Evolutionary conservation across 768 basidiomycete species (phyloP), one percentile per base, ranked within the genome.

Genomic region (Suillus subaureus): DNA sequence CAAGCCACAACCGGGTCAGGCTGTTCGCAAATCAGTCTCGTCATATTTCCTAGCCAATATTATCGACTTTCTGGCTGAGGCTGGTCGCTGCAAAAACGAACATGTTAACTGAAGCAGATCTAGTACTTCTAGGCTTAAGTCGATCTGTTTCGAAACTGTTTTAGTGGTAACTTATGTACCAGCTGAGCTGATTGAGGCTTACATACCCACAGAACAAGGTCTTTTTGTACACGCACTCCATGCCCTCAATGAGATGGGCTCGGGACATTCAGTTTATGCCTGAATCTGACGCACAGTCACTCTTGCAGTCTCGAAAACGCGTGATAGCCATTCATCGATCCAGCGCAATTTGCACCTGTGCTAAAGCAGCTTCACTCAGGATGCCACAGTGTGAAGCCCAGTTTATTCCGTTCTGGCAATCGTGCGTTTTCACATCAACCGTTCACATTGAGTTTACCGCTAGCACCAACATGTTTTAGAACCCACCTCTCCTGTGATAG

Each of bases 1-100:
- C 61, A 73, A 66, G 61, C 65, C 64, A 51, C 66, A 65, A 33
- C 31, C 21, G 33, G 51, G 16, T 52, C 26, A 52, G 28, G 54
- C 21, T 35, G 54, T 21, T 60, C 58, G 28, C 26, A 40, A 58
- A 11, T 33, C 7, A 28, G 39, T 40, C 58, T 42, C 18, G 26
- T 28, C 40, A 18, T 28, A 42, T 42, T 28, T 40, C 12, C 39
- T 26, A 23, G 57, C 26, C 26, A 60, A 21, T 28, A 33, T 42
- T 21, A 60, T 23, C 6, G 4, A 21, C 26, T 60, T 42, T 42
- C 23, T 28, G 40, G 18, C 40, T 16, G 16, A 40, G 26, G 57
- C 23, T 39, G 23, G 26, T 13, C 18, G 9, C 40, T 21, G 16
- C 28, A 28, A 42, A 58, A 60, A 6, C 5, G 18, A 39, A 40